Evolutionary conservation across 768 basidiomycete species (phyloP), one percentile per base, ranked within the genome.

Genomic region (Scleroderma bovista): DNA sequence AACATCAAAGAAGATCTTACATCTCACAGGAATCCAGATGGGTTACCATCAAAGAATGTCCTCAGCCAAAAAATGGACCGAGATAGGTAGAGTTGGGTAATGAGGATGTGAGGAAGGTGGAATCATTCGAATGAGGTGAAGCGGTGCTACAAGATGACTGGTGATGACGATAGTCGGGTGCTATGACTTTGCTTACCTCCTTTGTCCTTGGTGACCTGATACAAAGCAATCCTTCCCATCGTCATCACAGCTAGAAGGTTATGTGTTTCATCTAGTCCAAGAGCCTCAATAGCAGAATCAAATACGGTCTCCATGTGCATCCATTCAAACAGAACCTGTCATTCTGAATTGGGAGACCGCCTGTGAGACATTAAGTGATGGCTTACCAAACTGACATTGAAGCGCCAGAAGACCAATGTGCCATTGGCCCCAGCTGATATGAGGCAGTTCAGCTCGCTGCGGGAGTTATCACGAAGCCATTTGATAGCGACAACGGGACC

Each of bases 11-110:
- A 10, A 9, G 2, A 32, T 13, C 26, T 15, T 26, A 31, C 48
- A 49, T 42, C 37, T 49, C 48, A 38, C 24, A 23, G 19, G 48
- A 38, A 29, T 49, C 48, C 16, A 49, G 31, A 31, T 42, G 41
- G 19, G 38, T 8, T 8, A 49, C 24, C 38, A 49, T 40, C 17
- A 49, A 20, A 26, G 3, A 29, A 32, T 32, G 36, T n/a, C 33
- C 48, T 43, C 31, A 6, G 40, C 31, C 13, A 12, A 39, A 49
- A 49, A 49, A 19, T 49, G 48, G 13, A 20, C 40, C 1, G 23
- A 40, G 24, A 38, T 49, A 10, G 39, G 19, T 19, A 49, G 20
- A 41, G 39, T 34, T 12, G 11, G 26, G 4, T 42, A 29, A 24
- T 31, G 6, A 15, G 42, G 13, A 24, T 43, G 42, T 24, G 42